Conservation (phyloP, 441 rosid species). For the Gossypium schwendimanii region DNA sequence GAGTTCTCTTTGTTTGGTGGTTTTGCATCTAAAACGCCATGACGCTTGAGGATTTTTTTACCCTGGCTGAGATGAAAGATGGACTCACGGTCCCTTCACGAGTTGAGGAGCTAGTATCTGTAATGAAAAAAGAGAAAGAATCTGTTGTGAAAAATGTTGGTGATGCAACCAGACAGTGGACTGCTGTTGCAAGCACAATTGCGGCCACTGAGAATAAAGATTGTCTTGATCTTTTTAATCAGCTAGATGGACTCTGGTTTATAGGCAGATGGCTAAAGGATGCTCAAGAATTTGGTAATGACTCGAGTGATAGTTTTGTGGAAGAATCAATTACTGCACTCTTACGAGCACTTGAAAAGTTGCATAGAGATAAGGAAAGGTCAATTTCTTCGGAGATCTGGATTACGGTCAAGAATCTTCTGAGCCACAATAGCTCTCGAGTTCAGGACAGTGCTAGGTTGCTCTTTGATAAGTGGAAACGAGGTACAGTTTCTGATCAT, state of each 20-base stretch:
- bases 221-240: slow-evolving; percentile 82
- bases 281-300: slow-evolving; percentile 42
- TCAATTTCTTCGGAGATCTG: slow-evolving; percentile 78
- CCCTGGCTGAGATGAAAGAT: slow-evolving; percentile 84
- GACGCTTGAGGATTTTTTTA: slow-evolving; percentile 94
- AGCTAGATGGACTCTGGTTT: slow-evolving; percentile 75
- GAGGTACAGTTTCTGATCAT: slow-evolving; percentile 25
- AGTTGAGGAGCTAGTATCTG: slow-evolving; percentile 67
- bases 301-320: slow-evolving; percentile 41
- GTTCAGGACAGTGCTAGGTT: slow-evolving; percentile 71
- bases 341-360: slow-evolving; percentile 65
- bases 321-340: slow-evolving; percentile 75
- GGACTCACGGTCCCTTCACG: slow-evolving; percentile 73
- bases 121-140: slow-evolving; percentile 70
- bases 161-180: slow-evolving; percentile 85
- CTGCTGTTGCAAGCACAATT: slow-evolving; percentile 80
- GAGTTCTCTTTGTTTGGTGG: slow-evolving; percentile 32
- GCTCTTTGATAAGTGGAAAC: slow-evolving; percentile 60
- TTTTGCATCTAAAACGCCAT: slow-evolving; percentile 50
- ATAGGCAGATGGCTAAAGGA: slow-evolving; percentile 72
- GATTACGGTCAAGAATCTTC: slow-evolving; percentile 58
- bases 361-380: slow-evolving; percentile 57
- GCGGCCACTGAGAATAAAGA: slow-evolving; percentile 79
- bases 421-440: slow-evolving; percentile 51
- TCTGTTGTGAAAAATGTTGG: slow-evolving; percentile 51